Percentiles rank a stretch among this genome's conserved stretches.
Evolutionary conservation across 1,284 basidiomycete genomes (phyloP).

Genomic region (Tilletia indica): DNA sequence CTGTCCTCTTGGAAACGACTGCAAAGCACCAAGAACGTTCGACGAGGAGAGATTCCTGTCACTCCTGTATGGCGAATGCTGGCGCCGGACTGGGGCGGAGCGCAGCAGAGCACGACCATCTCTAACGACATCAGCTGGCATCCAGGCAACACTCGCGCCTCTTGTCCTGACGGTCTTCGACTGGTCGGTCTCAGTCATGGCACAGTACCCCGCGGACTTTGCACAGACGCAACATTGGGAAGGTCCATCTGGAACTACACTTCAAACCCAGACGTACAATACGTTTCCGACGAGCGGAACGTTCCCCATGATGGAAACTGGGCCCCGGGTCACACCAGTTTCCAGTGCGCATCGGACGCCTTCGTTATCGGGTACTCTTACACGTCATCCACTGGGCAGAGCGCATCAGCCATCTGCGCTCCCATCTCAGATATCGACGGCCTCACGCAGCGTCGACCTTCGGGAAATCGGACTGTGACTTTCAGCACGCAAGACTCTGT

Average conservation of each 20-base stretch:
- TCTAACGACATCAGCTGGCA: neutral
- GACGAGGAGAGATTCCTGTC: neutral
- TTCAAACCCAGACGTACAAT: neutral
- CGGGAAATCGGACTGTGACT: constrained; percentile 14
- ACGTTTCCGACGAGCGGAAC: constrained; percentile 11
- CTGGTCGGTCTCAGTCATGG: constrained; percentile 17
- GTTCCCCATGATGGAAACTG: constrained; percentile 15
- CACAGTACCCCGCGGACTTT: constrained; percentile 19
- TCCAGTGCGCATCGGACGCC: constrained; percentile 13
- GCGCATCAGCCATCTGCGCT: constrained; percentile 5
- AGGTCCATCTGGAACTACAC: constrained; percentile 19
- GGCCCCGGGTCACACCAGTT: constrained; percentile 22
- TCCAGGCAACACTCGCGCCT: constrained; percentile 19
- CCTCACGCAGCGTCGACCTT: neutral
- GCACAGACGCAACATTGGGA: constrained; percentile 24
- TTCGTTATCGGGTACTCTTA: constrained; percentile 25
- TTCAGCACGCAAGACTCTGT: constrained; percentile 3
- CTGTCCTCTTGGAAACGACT: neutral
- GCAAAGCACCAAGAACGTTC: neutral
- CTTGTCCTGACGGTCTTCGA: constrained; percentile 25
- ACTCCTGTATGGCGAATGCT: constrained; percentile 20
- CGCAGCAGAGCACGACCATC: constrained; percentile 22
- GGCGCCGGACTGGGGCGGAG: constrained; percentile 10
- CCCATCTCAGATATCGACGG: neutral
- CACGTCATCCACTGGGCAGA: constrained; percentile 6